Evolutionary conservation across 257 asterid species (phyloP), one percentile per base, ranked within the genome.

Genomic region (Datura wrightii): DNA sequence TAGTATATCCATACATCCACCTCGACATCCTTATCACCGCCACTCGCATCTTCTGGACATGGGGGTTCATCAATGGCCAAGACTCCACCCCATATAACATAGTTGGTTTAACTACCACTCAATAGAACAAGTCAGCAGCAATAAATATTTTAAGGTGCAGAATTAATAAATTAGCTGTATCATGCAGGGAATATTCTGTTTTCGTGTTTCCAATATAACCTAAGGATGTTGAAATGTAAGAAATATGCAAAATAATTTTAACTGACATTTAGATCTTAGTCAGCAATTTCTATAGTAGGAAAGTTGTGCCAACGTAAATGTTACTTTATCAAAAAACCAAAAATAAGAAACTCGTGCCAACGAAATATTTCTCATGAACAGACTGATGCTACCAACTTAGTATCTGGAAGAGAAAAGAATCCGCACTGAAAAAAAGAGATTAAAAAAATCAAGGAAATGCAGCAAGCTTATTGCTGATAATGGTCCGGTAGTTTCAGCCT

Each of bases 201-300:
- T 8, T 8, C 8, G 34, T 18, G 2, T 58, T 58, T 58, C 65
- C 65, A 54, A 54, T 15, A 54, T 54, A 18, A 54, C 59, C 59
- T 11, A 72, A 46, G 19, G 80, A 72, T 19, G 10, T 72, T 19
- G 42, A 48, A 48, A 46, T 39, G n/a, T 10, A 46, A 11, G 13
- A 74, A 48, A 71, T 71, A 44, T 71, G 79, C 79, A 71, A 71
- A 72, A 19, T 11, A 72, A 46, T 42, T 48, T 39, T 13, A 46
- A 48, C 19, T 1, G 37, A 74, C 11, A 46, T 48, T 74, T 31
- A 48, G 59, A 48, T 24, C 31, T 24, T 24, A 24, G 31, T 24
- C 7, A 72, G 80, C n/a, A 44, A 46, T 72, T 72, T 72, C 37
- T 19, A 1, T 5, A 70, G 7, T 44, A 72, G 58, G 39, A 44